These are phyloP conservation scores for Friedmanniomyces simplex DNA, from an alignment of 495 filamentous ascomycete species.

Conservation along the genomic window DNA sequence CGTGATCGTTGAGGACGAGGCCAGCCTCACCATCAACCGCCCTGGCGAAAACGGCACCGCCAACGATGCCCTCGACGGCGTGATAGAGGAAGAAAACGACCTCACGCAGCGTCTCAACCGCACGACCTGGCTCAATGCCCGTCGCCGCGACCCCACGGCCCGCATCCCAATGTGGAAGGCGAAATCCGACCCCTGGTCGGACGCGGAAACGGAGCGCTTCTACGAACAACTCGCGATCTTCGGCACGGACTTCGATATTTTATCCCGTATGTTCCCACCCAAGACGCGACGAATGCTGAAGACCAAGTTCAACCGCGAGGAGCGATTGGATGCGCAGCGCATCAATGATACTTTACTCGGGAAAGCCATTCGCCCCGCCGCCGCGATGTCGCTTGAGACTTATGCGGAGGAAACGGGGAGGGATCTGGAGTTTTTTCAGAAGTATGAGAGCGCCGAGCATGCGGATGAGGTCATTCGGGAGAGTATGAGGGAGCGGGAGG, in stretches of 20 bases:
- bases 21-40: constrained; percentile 68
- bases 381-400: constrained; percentile 22
- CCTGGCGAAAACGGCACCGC: constrained; percentile 44
- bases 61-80: constrained; percentile 48
- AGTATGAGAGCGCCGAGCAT: constrained; percentile 42
- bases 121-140: constrained; percentile 53
- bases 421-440: constrained; percentile 18
- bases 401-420: constrained; percentile 24
- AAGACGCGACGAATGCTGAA: constrained; percentile 72
- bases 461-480: constrained; percentile 56
- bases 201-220: constrained; percentile 68
- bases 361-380: constrained; percentile 6
- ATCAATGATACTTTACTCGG: constrained; percentile 55
- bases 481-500: constrained; percentile 41
- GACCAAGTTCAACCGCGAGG: constrained; percentile 86
- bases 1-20: constrained; percentile 67
- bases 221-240: constrained; percentile 77
- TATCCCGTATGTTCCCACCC: constrained; percentile 69
- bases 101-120: constrained; percentile 69
- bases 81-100: constrained; percentile 62
- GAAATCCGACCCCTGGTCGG: constrained; percentile 65
- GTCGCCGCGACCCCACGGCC: constrained; percentile 26
- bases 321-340: constrained; percentile 57
- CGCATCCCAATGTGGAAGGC: constrained; percentile 34
- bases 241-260: constrained; percentile 87